phyloP scores from a whole-genome alignment of 2,329 filamentous ascomycete species.

The Fusarium floridanum region DNA sequence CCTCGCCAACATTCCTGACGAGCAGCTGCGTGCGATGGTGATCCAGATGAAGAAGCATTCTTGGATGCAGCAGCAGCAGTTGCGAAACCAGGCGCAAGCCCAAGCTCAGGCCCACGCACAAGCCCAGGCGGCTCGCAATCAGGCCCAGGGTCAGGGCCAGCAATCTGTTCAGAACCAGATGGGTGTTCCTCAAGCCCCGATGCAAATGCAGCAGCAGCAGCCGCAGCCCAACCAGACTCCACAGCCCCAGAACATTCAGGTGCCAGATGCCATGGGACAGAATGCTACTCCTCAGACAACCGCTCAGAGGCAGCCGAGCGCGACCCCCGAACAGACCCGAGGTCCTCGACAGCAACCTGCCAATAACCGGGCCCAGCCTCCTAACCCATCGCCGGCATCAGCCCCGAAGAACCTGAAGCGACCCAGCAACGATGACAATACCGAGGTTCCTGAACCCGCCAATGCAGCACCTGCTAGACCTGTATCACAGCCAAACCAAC shows the following conservation, averaged over 20 bases:
- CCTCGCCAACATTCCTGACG: conserved; percentile 49
- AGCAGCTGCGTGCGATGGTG: conserved; percentile 50
- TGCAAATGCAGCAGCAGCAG: conserved; percentile 59
- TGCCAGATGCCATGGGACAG: conserved; percentile 60
- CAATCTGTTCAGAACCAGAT: conserved; percentile 55
- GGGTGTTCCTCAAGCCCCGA: conserved; percentile 62
- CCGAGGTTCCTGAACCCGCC: conserved; percentile 45
- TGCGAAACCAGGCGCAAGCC: conserved; percentile 52
- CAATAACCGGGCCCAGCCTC: conserved; percentile 53
- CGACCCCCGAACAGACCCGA: conserved; percentile 45
- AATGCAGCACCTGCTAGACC: conserved; percentile 42
- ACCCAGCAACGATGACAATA: conserved; percentile 60
- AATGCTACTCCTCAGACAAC: conserved; percentile 48
- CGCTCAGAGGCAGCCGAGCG: conserved; percentile 48
- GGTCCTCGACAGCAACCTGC: conserved; percentile 43
- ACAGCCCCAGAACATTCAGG: conserved; percentile 55
- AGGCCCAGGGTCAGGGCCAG: conserved; percentile 49
- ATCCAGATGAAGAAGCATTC: conserved; percentile 50
- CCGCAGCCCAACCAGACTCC: conserved; percentile 56
- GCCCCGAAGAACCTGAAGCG: conserved; percentile 64
- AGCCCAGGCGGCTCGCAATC: conserved; percentile 49
- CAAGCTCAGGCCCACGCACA: conserved; percentile 54
- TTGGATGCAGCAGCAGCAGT: conserved; percentile 50
- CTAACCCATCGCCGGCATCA: conserved; percentile 55
- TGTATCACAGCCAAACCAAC: conserved; percentile 42